These are phyloP conservation scores for Lodderomyces orthopsilosis DNA, from an alignment of 1,139 yeast genomes.

Conservation along the genomic window DNA sequence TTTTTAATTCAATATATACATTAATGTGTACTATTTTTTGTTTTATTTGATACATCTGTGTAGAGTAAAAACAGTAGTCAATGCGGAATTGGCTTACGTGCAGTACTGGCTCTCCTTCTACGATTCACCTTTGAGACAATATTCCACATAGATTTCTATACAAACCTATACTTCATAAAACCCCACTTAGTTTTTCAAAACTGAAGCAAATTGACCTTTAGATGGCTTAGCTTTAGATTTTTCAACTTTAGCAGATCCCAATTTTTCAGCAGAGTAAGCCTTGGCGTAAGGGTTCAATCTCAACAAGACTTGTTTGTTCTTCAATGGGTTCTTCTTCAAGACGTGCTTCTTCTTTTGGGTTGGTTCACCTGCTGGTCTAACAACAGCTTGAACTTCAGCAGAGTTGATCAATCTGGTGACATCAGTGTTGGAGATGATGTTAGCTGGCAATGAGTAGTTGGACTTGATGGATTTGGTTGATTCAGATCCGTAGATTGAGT, in stretches of 20 bases:
- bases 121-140: too few relatives aligned
- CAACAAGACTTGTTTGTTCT: constrained; percentile 97
- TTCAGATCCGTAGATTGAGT: constrained; percentile 96
- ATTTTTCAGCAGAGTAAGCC: constrained; percentile 89
- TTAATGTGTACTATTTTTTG: not conserved
- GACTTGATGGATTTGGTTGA: constrained; percentile 81
- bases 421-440: constrained; percentile 95
- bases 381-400: constrained; percentile 96
- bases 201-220: constrained; percentile 67
- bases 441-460: constrained; percentile 88
- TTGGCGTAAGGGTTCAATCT: constrained; percentile 99
- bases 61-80: too few relatives aligned
- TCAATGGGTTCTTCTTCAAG: constrained; percentile 99
- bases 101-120: too few relatives aligned
- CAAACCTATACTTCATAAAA: not conserved
- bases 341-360: constrained; percentile 93
- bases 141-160: not conserved
- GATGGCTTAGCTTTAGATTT: constrained; percentile 63
- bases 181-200: constrained; percentile 49
- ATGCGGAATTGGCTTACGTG: too few relatives aligned
- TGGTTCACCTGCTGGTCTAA: constrained; percentile 95
- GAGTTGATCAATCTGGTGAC: constrained; percentile 98
- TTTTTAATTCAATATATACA: not conserved
- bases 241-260: constrained; percentile 81
- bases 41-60: not conserved